These are phyloP conservation scores for Colletotrichum godetiae DNA, from an alignment of 2,329 filamentous ascomycete genomes.

Conservation along the genomic window DNA sequence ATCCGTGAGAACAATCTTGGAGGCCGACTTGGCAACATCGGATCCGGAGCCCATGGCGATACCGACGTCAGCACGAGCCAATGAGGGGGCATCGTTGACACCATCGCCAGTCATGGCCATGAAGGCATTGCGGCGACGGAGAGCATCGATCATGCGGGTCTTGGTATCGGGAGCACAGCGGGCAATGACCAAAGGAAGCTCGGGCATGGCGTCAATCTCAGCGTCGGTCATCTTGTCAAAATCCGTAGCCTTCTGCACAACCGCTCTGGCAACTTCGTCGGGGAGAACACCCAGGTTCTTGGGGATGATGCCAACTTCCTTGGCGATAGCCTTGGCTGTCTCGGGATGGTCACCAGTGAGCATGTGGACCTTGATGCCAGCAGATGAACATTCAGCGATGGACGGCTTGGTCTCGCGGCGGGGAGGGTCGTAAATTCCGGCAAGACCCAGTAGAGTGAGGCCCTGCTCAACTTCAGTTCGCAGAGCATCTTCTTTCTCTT, in stretches of 20 bases:
- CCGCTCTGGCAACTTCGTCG: constrained; percentile 70
- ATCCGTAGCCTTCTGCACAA: constrained; percentile 80
- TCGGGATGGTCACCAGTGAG: constrained; percentile 85
- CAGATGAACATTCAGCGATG: constrained; percentile 76
- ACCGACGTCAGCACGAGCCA: constrained; percentile 84
- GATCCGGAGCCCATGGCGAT: constrained; percentile 93
- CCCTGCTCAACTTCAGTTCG: constrained; percentile 74
- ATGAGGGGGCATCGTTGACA: constrained; percentile 86
- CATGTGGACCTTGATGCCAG: constrained; percentile 86
- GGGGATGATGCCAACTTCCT: constrained; percentile 82
- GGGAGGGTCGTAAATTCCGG: constrained; percentile 88
- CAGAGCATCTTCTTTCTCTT: constrained; percentile 48
- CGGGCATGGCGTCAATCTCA: constrained; percentile 80
- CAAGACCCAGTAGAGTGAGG: constrained; percentile 82
- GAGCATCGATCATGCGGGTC: constrained; percentile 89
- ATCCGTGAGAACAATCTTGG: constrained; percentile 85
- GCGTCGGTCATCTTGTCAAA: constrained; percentile 82
- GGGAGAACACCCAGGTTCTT: constrained; percentile 69
- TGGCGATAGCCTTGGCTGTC: constrained; percentile 82
- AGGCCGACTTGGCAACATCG: constrained; percentile 86
- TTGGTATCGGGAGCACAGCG: constrained; percentile 89
- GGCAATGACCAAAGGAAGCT: constrained; percentile 84
- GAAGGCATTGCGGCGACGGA: constrained; percentile 80
- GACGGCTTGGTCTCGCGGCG: constrained; percentile 82
- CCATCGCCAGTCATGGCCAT: constrained; percentile 92